Percentiles rank a stretch among this genome's conserved stretches.
phyloP scores from a whole-genome alignment of 305 asterid genomes.

The Solanum hybrid region DNA sequence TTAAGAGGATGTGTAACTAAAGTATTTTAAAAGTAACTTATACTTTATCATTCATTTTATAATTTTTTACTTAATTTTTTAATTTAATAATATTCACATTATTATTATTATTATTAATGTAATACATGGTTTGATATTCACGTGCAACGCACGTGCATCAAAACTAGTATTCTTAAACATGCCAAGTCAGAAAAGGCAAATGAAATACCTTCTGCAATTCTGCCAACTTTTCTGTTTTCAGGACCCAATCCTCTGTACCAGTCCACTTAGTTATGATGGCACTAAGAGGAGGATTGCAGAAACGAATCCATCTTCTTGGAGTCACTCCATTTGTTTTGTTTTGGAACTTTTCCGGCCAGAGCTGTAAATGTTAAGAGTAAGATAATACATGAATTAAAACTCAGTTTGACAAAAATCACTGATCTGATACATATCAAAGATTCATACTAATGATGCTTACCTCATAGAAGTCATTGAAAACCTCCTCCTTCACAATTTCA shows the following conservation, averaged over 20 bases:
- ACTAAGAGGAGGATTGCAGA: slow-evolving; percentile 80
- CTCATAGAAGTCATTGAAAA: slow-evolving; percentile 75
- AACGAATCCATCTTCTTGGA: slow-evolving; percentile 88
- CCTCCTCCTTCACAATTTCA: slow-evolving; percentile 78
- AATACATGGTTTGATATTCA: no score
- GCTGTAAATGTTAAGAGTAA: slow-evolving; percentile 28
- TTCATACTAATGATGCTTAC: slow-evolving; percentile 21
- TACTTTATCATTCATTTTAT: no score
- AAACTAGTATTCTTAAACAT: not conserved
- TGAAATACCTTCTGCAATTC: slow-evolving; percentile 63
- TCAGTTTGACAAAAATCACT: not conserved
- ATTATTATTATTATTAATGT: no score
- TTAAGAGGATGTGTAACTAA: no score
- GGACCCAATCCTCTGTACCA: slow-evolving; percentile 72
- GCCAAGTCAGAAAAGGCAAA: not conserved
- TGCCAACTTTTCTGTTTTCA: slow-evolving; percentile 63
- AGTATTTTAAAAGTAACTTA: no score
- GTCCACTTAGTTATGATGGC: slow-evolving; percentile 69
- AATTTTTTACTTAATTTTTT: no score
- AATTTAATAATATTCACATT: no score
- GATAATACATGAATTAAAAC: not conserved
- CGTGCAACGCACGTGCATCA: no score
- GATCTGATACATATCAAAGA: not conserved
- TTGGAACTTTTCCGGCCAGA: slow-evolving; percentile 88
- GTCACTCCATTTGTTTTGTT: slow-evolving; percentile 95